Conservation (phyloP, 768 basidiomycete species). For the Podaxis carcinomalis region DNA sequence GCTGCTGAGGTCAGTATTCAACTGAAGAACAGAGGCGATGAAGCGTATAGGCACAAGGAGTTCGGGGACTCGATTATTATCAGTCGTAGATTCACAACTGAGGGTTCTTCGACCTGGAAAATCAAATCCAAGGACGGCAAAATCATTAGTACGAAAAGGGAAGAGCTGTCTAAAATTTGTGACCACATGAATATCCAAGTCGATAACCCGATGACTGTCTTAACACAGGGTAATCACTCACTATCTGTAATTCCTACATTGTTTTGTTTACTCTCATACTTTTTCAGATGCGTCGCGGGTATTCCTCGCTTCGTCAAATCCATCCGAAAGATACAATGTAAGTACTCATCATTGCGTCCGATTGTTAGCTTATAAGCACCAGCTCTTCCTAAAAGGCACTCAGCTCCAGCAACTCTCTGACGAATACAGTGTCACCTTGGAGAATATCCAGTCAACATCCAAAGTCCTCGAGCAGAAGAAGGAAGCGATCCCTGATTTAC, state of each 20-base stretch:
- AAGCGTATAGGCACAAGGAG: slow-evolving; percentile 80
- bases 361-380: slow-evolving; percentile 4
- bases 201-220: slow-evolving; percentile 93
- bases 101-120: slow-evolving; percentile 77
- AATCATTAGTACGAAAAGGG: slow-evolving; percentile 69
- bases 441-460: slow-evolving; percentile 67
- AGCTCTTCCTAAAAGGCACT: slow-evolving; percentile 96
- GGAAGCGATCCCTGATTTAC: slow-evolving; percentile 75
- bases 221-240: slow-evolving; percentile 68
- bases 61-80: slow-evolving; percentile 86
- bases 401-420: slow-evolving; percentile 83
- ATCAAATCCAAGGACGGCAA: slow-evolving; percentile 69
- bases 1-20: slow-evolving; percentile 72
- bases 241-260: slow-evolving; percentile 18
- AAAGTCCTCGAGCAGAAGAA: slow-evolving; percentile 67
- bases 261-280: neutral
- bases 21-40: slow-evolving; percentile 87
- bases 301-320: slow-evolving; percentile 80
- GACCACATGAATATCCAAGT: slow-evolving; percentile 97
- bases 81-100: slow-evolving; percentile 73
- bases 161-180: slow-evolving; percentile 83
- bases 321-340: slow-evolving; percentile 88
- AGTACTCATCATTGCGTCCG: slow-evolving; percentile 13
- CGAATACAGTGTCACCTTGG: slow-evolving; percentile 75
- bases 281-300: slow-evolving; percentile 61